These are phyloP conservation scores for Xylaria acuta DNA, from an alignment of 495 filamentous ascomycete species.

Conservation along the genomic window DNA sequence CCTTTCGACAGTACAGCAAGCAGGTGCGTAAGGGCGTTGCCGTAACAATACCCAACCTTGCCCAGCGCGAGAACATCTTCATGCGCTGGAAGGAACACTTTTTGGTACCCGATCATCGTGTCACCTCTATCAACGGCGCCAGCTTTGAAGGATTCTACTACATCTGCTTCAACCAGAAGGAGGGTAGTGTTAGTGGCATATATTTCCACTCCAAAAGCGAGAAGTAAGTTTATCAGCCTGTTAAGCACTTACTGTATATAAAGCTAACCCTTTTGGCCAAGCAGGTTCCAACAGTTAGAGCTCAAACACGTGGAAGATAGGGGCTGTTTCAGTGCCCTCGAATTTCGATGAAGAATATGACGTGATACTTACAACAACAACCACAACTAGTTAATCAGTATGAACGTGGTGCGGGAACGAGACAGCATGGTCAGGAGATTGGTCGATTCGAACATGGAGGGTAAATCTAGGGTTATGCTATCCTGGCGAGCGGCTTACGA, in stretches of 20 bases:
- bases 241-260: constrained; percentile 6
- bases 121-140: constrained; percentile 86
- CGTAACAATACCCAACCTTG: constrained; percentile 67
- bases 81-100: constrained; percentile 99
- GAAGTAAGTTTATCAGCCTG: constrained; percentile 65
- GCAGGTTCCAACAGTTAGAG: constrained; percentile 90
- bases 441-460: constrained; percentile 6
- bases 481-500: constrained; percentile 14
- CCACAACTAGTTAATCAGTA: constrained; percentile 22
- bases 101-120: constrained; percentile 92
- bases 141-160: constrained; percentile 99
- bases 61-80: constrained; percentile 89
- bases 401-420: constrained; percentile 4
- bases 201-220: constrained; percentile 99
- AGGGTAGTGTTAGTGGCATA: constrained; percentile 85
- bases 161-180: constrained; percentile 95
- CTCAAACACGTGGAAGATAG: constrained; percentile 83
- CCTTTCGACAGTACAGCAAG: constrained; percentile 81
- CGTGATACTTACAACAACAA: constrained; percentile 19
- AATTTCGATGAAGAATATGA: constrained; percentile 76
- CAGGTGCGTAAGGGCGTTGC: constrained; percentile 65
- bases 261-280: constrained; percentile 16
- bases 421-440: constrained; percentile 15
- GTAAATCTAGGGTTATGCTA: constrained; percentile 4
- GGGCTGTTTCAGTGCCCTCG: constrained; percentile 86